Conservation (phyloP, 1,284 basidiomycete species). For the Ustilago bromivora region DNA sequence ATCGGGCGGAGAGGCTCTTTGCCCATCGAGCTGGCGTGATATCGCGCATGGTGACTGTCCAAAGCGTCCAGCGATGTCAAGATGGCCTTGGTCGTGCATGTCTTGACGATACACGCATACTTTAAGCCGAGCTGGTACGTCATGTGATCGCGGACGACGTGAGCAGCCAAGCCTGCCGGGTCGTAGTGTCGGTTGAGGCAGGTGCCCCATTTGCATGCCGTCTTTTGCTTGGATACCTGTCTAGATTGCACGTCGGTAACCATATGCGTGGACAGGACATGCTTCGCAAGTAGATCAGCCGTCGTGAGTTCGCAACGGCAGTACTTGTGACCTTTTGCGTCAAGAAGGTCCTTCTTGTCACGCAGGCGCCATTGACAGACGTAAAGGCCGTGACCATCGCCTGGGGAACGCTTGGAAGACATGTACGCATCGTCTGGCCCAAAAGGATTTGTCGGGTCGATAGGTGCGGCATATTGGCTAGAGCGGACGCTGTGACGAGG, state of each 20-base stretch:
- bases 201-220: slow-evolving; percentile 33
- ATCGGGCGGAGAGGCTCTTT: slow-evolving; percentile 5
- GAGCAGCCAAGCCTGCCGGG: slow-evolving; percentile 21
- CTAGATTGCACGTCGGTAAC: not conserved
- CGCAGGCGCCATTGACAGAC: slow-evolving; percentile 27
- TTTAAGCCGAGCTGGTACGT: slow-evolving; percentile 26
- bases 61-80: slow-evolving; percentile 22
- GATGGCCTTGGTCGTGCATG: slow-evolving; percentile 16
- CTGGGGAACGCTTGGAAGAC: slow-evolving; percentile 13
- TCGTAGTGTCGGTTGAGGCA: slow-evolving; percentile 40
- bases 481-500: slow-evolving; percentile 8
- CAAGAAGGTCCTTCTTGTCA: slow-evolving; percentile 30
- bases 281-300: slow-evolving; percentile 29
- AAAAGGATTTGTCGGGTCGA: slow-evolving; percentile 30
- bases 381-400: slow-evolving; percentile 10
- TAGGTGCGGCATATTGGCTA: not conserved
- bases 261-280: slow-evolving; percentile 23
- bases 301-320: slow-evolving; percentile 31
- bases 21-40: slow-evolving; percentile 7
- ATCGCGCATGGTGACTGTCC: slow-evolving; percentile 20
- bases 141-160: slow-evolving; percentile 39
- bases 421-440: slow-evolving; percentile 16
- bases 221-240: not conserved
- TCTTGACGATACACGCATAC: slow-evolving; percentile 27
- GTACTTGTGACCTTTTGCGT: slow-evolving; percentile 16